Percentiles rank a stretch among this genome's conserved stretches.
Evolutionary conservation across 257 asterid genomes (phyloP).

Genomic region (Solanum appendiculatum): DNA sequence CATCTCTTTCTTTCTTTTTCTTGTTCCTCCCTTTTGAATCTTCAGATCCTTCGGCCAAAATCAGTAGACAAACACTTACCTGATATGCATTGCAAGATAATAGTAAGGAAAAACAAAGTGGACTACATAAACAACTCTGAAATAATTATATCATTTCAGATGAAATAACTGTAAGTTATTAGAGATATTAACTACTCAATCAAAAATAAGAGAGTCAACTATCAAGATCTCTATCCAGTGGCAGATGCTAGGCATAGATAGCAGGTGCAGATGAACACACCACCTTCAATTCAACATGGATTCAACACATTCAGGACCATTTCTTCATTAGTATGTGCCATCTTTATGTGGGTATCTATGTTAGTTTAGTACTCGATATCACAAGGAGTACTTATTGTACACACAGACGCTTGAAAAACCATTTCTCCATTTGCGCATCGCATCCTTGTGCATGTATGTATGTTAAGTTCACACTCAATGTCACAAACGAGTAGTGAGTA

Average conservation of each 20-base stretch:
- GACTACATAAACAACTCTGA: neutral
- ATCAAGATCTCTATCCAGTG: neutral
- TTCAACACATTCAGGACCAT: neutral
- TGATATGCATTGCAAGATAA: neutral
- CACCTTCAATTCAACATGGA: neutral
- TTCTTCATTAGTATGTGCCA: neutral
- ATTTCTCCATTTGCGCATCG: neutral
- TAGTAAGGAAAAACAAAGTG: neutral
- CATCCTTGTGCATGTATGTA: neutral
- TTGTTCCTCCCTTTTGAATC: neutral
- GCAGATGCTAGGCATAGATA: neutral
- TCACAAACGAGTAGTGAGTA: neutral
- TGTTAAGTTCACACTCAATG: neutral
- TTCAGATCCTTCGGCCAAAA: neutral
- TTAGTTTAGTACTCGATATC: neutral
- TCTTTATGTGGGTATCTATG: neutral
- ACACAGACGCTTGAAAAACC: neutral
- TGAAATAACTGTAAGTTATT: neutral
- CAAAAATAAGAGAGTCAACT: neutral
- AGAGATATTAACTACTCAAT: neutral
- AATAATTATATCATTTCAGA: neutral
- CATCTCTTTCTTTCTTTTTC: conserved; percentile 30
- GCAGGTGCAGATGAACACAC: neutral
- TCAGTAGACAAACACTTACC: neutral
- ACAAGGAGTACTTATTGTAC: neutral